Evolutionary conservation across 345 rosid genomes (phyloP).

Genomic region (Camelina sativa): DNA sequence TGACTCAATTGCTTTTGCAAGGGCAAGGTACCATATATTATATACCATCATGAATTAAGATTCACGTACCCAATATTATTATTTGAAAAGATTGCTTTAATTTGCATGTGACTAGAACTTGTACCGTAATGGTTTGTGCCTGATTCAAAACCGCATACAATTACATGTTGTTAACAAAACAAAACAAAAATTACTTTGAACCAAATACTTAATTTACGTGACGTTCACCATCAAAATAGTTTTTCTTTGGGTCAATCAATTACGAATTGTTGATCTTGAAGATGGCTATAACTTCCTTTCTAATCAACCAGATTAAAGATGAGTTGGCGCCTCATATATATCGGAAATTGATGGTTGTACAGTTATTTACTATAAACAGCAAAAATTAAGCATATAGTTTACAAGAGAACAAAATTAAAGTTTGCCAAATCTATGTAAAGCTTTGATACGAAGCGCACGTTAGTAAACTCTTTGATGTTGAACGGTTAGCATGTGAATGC

Average conservation of each 20-base stretch:
- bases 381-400: background rate
- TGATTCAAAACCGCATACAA: background rate
- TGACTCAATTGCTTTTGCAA: conserved; percentile 32
- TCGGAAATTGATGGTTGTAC: conserved; percentile 8
- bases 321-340: conserved; percentile 1
- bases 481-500: conserved; percentile 40
- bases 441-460: conserved; percentile 32
- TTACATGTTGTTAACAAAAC: background rate
- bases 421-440: conserved; percentile 29
- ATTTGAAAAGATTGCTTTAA: background rate
- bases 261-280: background rate
- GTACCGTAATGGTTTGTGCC: background rate
- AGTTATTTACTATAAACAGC: background rate
- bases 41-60: background rate
- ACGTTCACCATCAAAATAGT: background rate
- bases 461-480: conserved; percentile 30
- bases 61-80: conserved; percentile 12
- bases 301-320: conserved; percentile 7
- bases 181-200: background rate
- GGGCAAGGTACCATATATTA: conserved; percentile 31
- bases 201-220: background rate
- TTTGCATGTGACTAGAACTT: background rate
- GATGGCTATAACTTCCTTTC: background rate
- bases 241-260: background rate
- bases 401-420: background rate